Evolutionary conservation across 768 basidiomycete genomes (phyloP).

Genomic region (Pulveroboletus frians): DNA sequence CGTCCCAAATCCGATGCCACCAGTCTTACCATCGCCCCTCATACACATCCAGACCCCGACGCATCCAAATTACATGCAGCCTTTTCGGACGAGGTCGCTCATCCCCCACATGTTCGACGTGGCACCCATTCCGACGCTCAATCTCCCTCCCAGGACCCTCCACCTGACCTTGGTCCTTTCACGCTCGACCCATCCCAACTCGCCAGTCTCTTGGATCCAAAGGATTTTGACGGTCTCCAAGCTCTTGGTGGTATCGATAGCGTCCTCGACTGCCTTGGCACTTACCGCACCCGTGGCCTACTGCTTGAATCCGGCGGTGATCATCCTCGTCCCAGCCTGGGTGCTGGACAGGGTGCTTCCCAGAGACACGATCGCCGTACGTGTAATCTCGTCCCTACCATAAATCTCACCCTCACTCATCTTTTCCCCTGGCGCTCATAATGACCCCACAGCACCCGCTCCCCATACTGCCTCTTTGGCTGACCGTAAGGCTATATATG

Average conservation of each 20-base stretch:
- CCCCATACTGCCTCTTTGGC: constrained; percentile 43
- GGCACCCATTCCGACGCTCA: constrained; percentile 21
- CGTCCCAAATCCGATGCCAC: constrained; percentile 34
- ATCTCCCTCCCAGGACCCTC: constrained; percentile 32
- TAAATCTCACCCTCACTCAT: constrained; percentile 8
- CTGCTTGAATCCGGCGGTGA: background rate
- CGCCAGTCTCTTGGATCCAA: constrained; percentile 87
- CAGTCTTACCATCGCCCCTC: constrained; percentile 32
- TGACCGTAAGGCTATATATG: constrained; percentile 64
- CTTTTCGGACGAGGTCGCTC: constrained; percentile 5
- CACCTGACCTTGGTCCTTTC: constrained; percentile 66
- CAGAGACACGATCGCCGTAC: constrained; percentile 29
- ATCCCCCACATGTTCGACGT: constrained; percentile 21
- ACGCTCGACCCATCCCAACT: constrained; percentile 66
- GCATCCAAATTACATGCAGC: constrained; percentile 21
- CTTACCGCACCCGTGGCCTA: constrained; percentile 49
- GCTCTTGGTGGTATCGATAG: constrained; percentile 66
- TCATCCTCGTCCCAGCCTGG: constrained; percentile 14
- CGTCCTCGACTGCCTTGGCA: constrained; percentile 70
- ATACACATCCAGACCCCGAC: constrained; percentile 37
- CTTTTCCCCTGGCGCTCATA: constrained; percentile 8
- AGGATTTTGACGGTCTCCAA: constrained; percentile 61
- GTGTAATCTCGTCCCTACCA: background rate
- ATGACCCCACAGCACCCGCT: constrained; percentile 1
- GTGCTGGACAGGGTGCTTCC: constrained; percentile 30